Conservation (phyloP, 139 green algal species). For the Medakamo hakoo region DNA sequence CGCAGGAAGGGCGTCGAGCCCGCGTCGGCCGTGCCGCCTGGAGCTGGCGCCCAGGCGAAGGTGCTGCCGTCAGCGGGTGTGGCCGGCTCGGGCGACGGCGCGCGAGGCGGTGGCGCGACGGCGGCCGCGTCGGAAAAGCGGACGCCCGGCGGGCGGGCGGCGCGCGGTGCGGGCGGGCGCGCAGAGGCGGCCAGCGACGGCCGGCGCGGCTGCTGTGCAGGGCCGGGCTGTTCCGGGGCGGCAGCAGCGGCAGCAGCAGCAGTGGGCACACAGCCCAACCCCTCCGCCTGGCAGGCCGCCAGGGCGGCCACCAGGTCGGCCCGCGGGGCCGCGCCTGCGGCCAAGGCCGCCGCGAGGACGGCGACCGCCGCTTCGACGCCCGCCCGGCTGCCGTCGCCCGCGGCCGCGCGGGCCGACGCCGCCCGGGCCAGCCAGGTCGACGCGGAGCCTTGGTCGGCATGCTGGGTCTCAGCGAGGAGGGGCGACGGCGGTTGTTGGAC, state of each 20-base stretch:
- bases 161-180: too few relatives aligned
- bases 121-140: not conserved
- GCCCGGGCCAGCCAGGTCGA: too few relatives aligned
- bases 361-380: not conserved
- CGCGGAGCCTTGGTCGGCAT: too few relatives aligned
- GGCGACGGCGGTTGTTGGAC: too few relatives aligned
- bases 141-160: not conserved
- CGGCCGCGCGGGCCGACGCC: too few relatives aligned
- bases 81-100: too few relatives aligned
- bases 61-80: too few relatives aligned
- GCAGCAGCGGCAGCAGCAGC: not conserved
- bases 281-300: not conserved
- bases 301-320: not conserved
- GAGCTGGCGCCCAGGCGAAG: too few relatives aligned
- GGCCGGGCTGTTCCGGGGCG: too few relatives aligned
- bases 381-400: not conserved
- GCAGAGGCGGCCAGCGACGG: not conserved
- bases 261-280: not conserved
- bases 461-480: too few relatives aligned
- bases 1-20: not conserved
- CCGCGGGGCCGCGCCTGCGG: too few relatives aligned
- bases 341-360: not conserved
- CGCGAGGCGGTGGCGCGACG: not conserved
- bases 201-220: too few relatives aligned
- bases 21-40: not conserved